Evolutionary conservation across 257 asterid species (phyloP).

Genomic region (Coffea canephora): DNA sequence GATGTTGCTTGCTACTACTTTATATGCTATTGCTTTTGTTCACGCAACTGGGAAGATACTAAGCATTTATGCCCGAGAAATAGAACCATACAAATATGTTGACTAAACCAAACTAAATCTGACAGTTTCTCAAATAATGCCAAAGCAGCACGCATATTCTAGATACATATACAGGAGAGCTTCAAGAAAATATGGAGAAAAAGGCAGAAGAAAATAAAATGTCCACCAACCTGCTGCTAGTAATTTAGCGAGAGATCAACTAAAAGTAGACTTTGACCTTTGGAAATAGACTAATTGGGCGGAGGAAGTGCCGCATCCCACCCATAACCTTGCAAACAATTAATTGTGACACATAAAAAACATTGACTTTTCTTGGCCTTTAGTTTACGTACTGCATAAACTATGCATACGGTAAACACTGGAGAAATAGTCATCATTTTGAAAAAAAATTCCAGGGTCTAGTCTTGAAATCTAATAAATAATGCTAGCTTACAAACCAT

Average conservation of each 20-base stretch:
- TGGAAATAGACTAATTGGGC: not conserved
- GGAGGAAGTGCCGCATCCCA: not conserved
- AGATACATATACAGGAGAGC: not conserved
- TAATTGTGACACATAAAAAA: not conserved
- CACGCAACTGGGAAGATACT: slow-evolving; percentile 3
- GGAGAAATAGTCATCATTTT: not conserved
- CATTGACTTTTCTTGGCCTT: not conserved
- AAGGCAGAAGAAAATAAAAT: too few relatives aligned
- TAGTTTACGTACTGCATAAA: not conserved
- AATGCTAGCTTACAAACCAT: not conserved
- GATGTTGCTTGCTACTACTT: not conserved
- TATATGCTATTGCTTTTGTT: not conserved
- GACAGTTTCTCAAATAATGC: not conserved
- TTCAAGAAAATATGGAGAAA: too few relatives aligned
- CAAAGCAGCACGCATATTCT: not conserved
- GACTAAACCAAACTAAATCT: not conserved
- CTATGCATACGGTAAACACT: not conserved
- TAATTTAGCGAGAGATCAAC: not conserved
- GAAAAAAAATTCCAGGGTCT: not conserved
- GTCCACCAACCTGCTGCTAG: not conserved
- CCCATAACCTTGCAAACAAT: not conserved
- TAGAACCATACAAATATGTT: not conserved
- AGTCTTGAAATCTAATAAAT: not conserved
- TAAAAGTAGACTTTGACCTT: not conserved
- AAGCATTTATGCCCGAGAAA: not conserved